These are phyloP conservation scores for Boletus sp. DNA, from an alignment of 768 basidiomycete genomes.

Conservation along the genomic window DNA sequence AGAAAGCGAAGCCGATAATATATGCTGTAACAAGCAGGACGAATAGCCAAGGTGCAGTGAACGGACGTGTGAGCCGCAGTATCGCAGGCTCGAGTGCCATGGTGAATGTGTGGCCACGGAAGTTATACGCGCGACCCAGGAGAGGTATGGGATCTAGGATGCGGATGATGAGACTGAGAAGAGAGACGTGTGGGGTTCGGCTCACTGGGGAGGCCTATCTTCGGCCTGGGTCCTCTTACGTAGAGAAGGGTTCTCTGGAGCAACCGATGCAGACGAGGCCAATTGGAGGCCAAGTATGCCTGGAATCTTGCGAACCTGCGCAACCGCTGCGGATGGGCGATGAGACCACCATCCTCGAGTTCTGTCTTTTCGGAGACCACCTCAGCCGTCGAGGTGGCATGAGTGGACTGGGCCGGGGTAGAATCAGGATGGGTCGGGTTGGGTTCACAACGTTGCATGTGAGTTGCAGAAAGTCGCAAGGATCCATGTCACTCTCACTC, in stretches of 20 bases:
- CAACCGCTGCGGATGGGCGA: neutral
- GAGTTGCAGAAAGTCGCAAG: neutral
- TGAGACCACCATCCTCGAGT: neutral
- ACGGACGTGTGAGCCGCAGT: constrained; percentile 48
- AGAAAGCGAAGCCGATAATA: constrained; percentile 71
- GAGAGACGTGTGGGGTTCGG: neutral
- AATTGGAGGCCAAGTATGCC: constrained; percentile 5
- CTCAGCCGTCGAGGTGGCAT: constrained; percentile 4
- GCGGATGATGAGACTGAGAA: constrained; percentile 1
- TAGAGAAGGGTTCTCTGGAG: constrained; percentile 31
- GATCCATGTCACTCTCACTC: neutral
- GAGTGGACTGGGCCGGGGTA: constrained; percentile 13
- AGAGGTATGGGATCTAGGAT: constrained; percentile 51
- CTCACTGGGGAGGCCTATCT: constrained; percentile 47
- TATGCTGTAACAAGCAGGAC: constrained; percentile 56
- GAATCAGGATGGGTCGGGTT: neutral
- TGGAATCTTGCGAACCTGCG: constrained; percentile 8
- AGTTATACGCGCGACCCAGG: constrained; percentile 47
- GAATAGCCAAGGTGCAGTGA: constrained; percentile 56
- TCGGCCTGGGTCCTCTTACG: constrained; percentile 61
- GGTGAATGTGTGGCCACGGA: constrained; percentile 36
- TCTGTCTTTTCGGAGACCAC: constrained; percentile 5
- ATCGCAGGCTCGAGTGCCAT: constrained; percentile 56
- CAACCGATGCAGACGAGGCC: constrained; percentile 20
- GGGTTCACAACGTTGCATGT: constrained; percentile 13